Evolutionary conservation across 768 basidiomycete genomes (phyloP), one percentile per base, ranked within the genome.

Genomic region (Hygrophorus pudorinus): DNA sequence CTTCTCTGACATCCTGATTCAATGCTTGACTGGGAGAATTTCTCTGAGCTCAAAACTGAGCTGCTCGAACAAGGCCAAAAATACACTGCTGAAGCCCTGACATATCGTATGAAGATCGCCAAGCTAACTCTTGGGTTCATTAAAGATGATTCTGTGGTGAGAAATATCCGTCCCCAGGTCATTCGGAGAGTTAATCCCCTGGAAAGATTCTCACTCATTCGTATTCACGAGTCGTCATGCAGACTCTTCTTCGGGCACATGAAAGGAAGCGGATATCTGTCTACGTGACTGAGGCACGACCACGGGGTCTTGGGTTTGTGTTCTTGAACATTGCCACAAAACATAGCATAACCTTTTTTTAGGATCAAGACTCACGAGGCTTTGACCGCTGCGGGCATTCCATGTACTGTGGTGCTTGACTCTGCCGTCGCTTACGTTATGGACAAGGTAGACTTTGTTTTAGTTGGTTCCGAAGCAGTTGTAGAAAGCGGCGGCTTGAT

Each of bases 391-490:
- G 86, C 80, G n/a, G 92, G 92, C 8, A 86, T 99, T 46, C 92
- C 93, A 10, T 90, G 88, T 63, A 90, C 87, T 12, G 84, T 98
- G 44, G 83, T 99, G 9, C 76, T 98, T 47, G 96, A 99, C 64
- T 90, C 90, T 11, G 92, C 94, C 1, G 93, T 98, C 3, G 90
- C 90, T 31, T 98, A 97, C 66, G 80, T 89, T 53, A 97, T 99
- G 85, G 89, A 94, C 51, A 83, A 86, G 53, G 90, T 94, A 14
- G 89, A 94, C 61, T 85, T 94, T 60, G 86, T 94, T 40, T 75
- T 99, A 38, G 92, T 98, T 32, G 96, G 96, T 27, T 92, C 92
- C 32, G 96, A 99, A 67, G 96, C 93, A 6, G 93, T 99, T 20
- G 94, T 96, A 4, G 96, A 98, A 64, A 91, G 87, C 50, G 96